phyloP scores from a whole-genome alignment of 192 early-diverging fungal genomes.

The Linderina pennispora region DNA sequence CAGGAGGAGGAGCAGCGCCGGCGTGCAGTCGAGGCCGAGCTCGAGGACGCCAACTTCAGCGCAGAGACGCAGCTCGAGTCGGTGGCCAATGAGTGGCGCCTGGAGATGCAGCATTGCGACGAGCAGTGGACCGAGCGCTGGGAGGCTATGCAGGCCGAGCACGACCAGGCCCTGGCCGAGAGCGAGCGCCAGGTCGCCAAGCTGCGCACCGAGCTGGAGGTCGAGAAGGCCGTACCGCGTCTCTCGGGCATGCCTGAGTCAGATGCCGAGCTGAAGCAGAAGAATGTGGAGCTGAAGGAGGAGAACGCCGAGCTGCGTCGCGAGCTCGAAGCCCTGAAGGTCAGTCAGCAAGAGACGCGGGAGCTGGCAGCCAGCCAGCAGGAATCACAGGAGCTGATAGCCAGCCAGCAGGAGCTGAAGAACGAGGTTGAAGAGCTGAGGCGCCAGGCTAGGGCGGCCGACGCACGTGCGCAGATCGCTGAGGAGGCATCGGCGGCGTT shows the following conservation, averaged over 20 bases:
- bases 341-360: too few species aligned
- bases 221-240: background rate
- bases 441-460: constrained; percentile 18
- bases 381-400: background rate
- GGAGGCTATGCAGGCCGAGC: constrained; percentile 22
- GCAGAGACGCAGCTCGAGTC: constrained; percentile 29
- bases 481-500: constrained; percentile 24
- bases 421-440: constrained; percentile 10
- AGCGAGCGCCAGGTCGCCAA: constrained; percentile 2
- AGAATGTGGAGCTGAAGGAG: background rate
- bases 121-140: constrained; percentile 43
- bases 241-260: too few species aligned
- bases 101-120: constrained; percentile 28
- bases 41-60: constrained; percentile 45
- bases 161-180: constrained; percentile 8
- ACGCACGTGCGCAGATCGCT: constrained; percentile 14
- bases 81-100: constrained; percentile 20
- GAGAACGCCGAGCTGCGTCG: constrained; percentile 8
- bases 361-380: too few species aligned
- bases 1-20: constrained; percentile 46
- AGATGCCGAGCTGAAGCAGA: background rate
- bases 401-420: background rate
- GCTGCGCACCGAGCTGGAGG: background rate
- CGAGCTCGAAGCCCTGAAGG: too few species aligned
- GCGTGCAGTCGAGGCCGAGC: constrained; percentile 44